Conservation (phyloP, 257 asterid genomes). For the Plantago major region DNA sequence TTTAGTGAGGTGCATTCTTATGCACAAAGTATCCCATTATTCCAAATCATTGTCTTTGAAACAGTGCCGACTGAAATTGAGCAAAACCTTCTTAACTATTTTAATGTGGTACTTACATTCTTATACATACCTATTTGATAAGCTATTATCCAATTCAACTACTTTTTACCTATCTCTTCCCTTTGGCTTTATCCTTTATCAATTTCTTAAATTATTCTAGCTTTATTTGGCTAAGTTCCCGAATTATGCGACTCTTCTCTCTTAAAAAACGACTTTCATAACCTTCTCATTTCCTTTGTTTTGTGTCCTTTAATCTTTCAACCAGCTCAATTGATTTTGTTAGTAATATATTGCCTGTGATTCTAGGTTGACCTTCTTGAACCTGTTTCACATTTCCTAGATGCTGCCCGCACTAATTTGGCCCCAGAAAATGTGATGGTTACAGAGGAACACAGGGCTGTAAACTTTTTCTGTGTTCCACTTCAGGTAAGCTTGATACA, state of each 20-base stretch:
- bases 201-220: too few species aligned
- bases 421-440: constrained; percentile 64
- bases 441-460: constrained; percentile 61
- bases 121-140: too few species aligned
- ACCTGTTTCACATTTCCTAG: constrained; percentile 89
- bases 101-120: constrained; percentile 51
- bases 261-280: too few species aligned
- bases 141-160: too few species aligned
- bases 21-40: not conserved
- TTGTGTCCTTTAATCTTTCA: too few species aligned
- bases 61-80: not conserved
- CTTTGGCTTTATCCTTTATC: too few species aligned
- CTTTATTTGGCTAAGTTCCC: too few species aligned
- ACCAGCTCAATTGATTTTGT: too few species aligned
- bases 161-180: too few species aligned
- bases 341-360: constrained; percentile 4
- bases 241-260: too few species aligned
- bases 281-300: too few species aligned
- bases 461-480: constrained; percentile 73
- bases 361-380: constrained; percentile 92
- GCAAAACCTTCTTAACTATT: constrained; percentile 64
- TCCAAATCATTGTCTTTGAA: not conserved
- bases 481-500: constrained; percentile 58
- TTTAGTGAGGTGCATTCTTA: constrained; percentile 60
- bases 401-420: constrained; percentile 75